Evolutionary conservation across 371 early-diverging fungal genomes (phyloP), one percentile per base, ranked within the genome.

Genomic region (Saksenaea oblongispora): DNA sequence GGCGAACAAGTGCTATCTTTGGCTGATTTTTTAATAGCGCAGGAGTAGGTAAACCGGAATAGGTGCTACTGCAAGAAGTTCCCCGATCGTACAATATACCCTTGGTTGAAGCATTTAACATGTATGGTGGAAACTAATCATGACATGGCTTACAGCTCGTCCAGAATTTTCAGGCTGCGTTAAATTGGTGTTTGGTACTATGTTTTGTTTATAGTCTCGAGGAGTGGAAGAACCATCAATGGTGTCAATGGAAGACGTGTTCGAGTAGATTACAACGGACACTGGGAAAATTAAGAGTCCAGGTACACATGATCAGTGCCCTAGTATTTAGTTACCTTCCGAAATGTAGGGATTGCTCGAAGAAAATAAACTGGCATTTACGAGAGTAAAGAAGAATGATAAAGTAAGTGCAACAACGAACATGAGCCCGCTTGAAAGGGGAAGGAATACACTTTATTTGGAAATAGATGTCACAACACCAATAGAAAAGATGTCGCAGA

Each of bases 51-150:
- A 63, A 42, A 34, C 39, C 63, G 31, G 65, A 61, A 10, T 66
- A 58, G 44, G 62, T 59, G n/a, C 71, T 59, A 57, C 69, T 67
- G 22, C 81, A 80, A 44, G 78, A 78, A 22, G 63, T 62, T 22
- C 76, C 78, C 56, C 78, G 69, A 63, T 80, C 78, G 53, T 80
- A 80, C 7, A 80, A 39, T n/a, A 74, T 65, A 9, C 81, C 81
- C 81, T 80, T 28, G 22, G 26, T 0, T 58, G 15, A 15, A 14
- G 28, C 28, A 44, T 28, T 22, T 26, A 27, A 44, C 39, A 34
- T 42, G 0, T 27, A 44, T 28, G 41, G 42, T 15, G 18, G 26
- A 28, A 56, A 11, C n/a, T 15, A 24, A 39, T 9, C 13, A 5
- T 8, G 1, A 8, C 34, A 62, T 26, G 22, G 53, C 58, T 34